These are phyloP conservation scores for Aspergillus amoenus DNA, from an alignment of 2,329 filamentous ascomycete species.

Conservation along the genomic window DNA sequence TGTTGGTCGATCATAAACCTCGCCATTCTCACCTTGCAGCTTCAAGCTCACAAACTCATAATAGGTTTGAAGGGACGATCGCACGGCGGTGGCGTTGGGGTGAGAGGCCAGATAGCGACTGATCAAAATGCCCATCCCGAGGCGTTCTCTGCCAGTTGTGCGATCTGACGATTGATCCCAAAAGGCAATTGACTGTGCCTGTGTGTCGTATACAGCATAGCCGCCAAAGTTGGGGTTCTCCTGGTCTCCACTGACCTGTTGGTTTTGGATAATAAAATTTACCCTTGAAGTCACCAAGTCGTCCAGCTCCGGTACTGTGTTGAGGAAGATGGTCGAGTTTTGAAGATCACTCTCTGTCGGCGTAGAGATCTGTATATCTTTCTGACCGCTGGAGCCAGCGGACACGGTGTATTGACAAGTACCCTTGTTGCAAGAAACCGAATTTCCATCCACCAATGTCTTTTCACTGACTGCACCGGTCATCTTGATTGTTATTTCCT, in stretches of 20 bases:
- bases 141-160: not conserved
- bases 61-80: not conserved
- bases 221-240: slow-evolving; percentile 1
- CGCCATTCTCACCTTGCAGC: not conserved
- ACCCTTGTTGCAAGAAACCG: not conserved
- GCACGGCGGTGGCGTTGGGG: not conserved
- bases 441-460: too few species aligned
- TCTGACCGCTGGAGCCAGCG: not conserved
- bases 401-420: not conserved
- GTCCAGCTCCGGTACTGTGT: not conserved
- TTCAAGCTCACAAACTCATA: not conserved
- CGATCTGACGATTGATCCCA: not conserved
- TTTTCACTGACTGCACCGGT: not conserved
- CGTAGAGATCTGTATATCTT: not conserved
- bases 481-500: not conserved
- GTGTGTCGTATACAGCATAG: slow-evolving; percentile 13
- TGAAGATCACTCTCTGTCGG: too few species aligned
- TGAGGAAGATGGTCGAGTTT: not conserved
- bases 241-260: not conserved
- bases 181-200: not conserved
- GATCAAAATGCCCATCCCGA: not conserved
- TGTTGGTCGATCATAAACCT: not conserved
- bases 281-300: not conserved
- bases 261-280: not conserved
- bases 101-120: not conserved